Evolutionary conservation across 371 early-diverging fungal genomes (phyloP), one percentile per base, ranked within the genome.

Genomic region (Actinomortierella wolfii): DNA sequence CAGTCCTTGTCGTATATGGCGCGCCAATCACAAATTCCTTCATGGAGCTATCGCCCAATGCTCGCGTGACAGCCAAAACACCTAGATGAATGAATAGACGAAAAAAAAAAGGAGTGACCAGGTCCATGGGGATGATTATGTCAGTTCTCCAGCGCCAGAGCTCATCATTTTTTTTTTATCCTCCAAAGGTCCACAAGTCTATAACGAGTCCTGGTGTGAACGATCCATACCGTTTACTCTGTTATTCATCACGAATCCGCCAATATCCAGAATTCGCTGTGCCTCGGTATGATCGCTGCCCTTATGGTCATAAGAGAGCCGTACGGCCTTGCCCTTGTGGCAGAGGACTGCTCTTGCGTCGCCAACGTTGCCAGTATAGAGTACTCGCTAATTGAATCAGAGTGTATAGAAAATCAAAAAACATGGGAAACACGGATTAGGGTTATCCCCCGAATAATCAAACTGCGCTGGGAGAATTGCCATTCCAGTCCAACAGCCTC

Each of bases 251-350:
- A 98, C 89, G 78, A 95, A 97, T 17, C 99, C 99, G 40, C 98
- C 98, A 15, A 92, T 83, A 46, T 94, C 94, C 41, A 88, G 80
- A 48, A 98, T 93, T 57, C 98, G 87, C 57, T 91, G 87, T 28
- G 89, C 88, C 76, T 98, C 98, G 51, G 83, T 83, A 18, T 82
- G 76, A 76, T 98, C 98, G 17, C 91, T 89, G 24, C 98, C 98
- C 78, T 98, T 98, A 78, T 98, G 98, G 77, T 98, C 98, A 64
- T 97, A 98, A 1, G 97, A 92, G 20, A 98, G 85, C 49, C 98
- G 80, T 23, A 91, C 78, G 15, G 98, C 98, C 49, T 83, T 79
- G 9, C 94, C 95, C 54, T 87, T 78, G 43, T 96, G 93, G 67
- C 92, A 85, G 61, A 97, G 77, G 28, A 97, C 96, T 17, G 93